A percentile compares a stretch with the other conserved stretches of the same genome.
These are phyloP conservation scores for Turnera subulata DNA, from an alignment of 345 rosid species.

Conservation along the genomic window DNA sequence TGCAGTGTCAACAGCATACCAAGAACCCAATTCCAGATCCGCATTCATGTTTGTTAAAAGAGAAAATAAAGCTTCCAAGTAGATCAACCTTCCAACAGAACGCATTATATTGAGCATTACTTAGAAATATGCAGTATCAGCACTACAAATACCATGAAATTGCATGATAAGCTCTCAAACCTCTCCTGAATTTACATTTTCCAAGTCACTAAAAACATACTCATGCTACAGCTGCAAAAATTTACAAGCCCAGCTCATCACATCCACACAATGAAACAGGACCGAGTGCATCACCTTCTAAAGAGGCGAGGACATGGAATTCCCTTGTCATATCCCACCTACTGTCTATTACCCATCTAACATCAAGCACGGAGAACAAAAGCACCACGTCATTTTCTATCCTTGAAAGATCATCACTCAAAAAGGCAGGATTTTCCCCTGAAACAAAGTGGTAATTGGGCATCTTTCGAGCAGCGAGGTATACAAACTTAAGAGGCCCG, in stretches of 20 bases:
- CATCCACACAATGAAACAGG: constrained; percentile 26
- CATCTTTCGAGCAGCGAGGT: constrained; percentile 29
- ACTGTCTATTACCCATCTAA: constrained; percentile 25
- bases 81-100: no score
- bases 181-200: no score
- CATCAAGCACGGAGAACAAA: constrained; percentile 28
- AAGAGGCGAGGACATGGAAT: constrained; percentile 27
- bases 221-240: no score
- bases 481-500: constrained; percentile 30
- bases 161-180: no score
- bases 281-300: constrained; percentile 31
- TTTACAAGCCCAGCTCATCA: constrained; percentile 23
- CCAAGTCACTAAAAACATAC: no score
- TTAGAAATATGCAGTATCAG: no score
- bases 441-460: constrained; percentile 21
- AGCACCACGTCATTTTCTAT: constrained; percentile 23
- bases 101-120: no score
- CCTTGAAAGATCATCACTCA: constrained; percentile 21
- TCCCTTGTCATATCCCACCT: constrained; percentile 8
- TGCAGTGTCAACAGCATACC: no score
- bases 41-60: no score
- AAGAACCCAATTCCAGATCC: no score
- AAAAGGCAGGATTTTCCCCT: constrained; percentile 20
- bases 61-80: no score
- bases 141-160: no score